phyloP scores from a whole-genome alignment of 306 rosid genomes.

The Corylus americana region DNA sequence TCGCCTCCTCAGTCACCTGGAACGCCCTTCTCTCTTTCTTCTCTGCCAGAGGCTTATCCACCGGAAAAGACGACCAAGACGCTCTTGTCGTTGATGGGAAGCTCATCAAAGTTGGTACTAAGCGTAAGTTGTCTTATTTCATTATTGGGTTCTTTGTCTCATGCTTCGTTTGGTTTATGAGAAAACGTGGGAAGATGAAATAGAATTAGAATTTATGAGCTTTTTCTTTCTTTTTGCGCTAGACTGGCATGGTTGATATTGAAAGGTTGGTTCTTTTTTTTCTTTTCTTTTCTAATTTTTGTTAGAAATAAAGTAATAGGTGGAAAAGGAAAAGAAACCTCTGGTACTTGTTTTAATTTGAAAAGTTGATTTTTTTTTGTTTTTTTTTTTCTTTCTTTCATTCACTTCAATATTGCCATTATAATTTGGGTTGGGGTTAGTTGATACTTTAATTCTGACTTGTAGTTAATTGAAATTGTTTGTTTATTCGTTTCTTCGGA shows the following conservation, averaged over 20 bases:
- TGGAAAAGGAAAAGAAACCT: not conserved
- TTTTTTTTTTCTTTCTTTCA: no score
- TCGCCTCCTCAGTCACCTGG: constrained; percentile 79
- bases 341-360: not conserved
- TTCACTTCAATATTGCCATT: not conserved
- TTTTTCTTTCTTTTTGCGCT: not conserved
- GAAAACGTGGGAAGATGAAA: not conserved
- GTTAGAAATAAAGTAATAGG: no score
- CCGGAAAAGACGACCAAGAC: constrained; percentile 36
- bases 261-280: not conserved
- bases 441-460: not conserved
- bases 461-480: not conserved
- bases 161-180: not conserved
- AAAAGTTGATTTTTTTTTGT: no score
- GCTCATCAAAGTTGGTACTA: constrained; percentile 50
- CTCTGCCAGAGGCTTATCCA: constrained; percentile 57
- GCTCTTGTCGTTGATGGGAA: constrained; percentile 65
- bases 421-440: not conserved
- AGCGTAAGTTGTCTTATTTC: constrained; percentile 40
- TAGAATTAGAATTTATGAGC: not conserved
- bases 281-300: no score
- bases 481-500: not conserved
- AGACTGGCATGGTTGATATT: not conserved
- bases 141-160: not conserved
- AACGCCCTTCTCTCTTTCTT: constrained; percentile 73